These are phyloP conservation scores for Kandelia obovata DNA, from an alignment of 345 rosid genomes.

Conservation along the genomic window DNA sequence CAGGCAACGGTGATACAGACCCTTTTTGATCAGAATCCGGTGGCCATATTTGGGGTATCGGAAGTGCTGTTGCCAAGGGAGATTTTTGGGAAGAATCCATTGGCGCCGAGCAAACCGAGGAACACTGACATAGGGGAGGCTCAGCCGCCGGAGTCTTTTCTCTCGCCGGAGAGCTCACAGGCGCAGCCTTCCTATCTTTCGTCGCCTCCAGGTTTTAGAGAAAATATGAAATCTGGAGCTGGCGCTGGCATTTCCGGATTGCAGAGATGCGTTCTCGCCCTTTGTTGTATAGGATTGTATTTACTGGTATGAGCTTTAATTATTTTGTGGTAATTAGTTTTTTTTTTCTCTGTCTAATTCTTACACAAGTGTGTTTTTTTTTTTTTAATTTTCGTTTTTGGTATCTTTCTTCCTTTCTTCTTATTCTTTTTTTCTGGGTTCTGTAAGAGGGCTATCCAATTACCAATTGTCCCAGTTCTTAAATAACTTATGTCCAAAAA, in stretches of 20 bases:
- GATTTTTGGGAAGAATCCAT: conserved; percentile 45
- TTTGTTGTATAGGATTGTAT: conserved; percentile 63
- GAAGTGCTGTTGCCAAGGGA: conserved; percentile 77
- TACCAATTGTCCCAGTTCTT: conserved; percentile 20
- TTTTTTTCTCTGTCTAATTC: neutral
- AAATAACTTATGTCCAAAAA: conserved; percentile 18
- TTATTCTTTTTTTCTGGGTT: neutral
- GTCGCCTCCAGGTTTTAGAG: conserved; percentile 50
- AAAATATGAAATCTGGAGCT: conserved; percentile 34
- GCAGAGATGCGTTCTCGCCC: conserved; percentile 17
- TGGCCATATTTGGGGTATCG: conserved; percentile 85
- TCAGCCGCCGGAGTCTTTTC: conserved; percentile 45
- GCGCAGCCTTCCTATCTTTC: conserved; percentile 37
- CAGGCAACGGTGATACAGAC: conserved; percentile 83
- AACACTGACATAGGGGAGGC: conserved; percentile 22
- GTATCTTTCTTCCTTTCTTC: neutral
- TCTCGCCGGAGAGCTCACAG: conserved; percentile 48
- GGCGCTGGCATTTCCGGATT: neutral
- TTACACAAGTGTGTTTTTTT: conserved; percentile 10
- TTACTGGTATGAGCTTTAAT: conserved; percentile 38
- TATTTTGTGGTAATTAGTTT: conserved; percentile 13
- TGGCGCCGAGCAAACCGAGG: conserved; percentile 31
- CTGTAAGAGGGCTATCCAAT: conserved; percentile 4
- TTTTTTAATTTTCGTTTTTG: neutral
- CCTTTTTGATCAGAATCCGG: conserved; percentile 79